Percentiles rank a stretch among this genome's conserved stretches.
These are phyloP conservation scores for Buddleja alternifolia DNA, from an alignment of 257 asterid genomes.

Conservation along the genomic window DNA sequence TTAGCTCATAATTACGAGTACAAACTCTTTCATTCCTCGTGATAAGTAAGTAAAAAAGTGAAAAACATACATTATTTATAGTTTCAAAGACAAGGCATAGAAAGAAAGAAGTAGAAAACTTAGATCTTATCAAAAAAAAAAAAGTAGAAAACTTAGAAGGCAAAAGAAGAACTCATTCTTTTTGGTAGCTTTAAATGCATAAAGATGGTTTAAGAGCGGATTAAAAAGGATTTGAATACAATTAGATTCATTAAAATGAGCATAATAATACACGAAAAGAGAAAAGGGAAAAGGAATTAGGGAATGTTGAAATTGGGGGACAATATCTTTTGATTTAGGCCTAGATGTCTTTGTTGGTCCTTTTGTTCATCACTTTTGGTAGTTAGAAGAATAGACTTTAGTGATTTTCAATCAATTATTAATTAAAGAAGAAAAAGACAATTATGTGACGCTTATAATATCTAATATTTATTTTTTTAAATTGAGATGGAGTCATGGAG, in stretches of 20 bases:
- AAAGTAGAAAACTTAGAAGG: neutral
- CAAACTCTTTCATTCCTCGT: too few relatives aligned
- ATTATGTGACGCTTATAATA: too few relatives aligned
- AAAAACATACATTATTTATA: too few relatives aligned
- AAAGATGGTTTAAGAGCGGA: slow-evolving; percentile 12
- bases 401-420: slow-evolving; percentile 40
- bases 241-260: slow-evolving; percentile 7
- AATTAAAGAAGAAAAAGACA: slow-evolving; percentile 19
- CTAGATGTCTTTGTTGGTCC: slow-evolving; percentile 40
- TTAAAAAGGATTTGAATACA: neutral
- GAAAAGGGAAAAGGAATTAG: slow-evolving; percentile 13
- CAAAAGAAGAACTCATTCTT: neutral
- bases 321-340: slow-evolving; percentile 54
- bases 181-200: neutral
- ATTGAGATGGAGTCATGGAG: too few relatives aligned
- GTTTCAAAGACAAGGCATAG: too few relatives aligned
- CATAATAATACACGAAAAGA: neutral
- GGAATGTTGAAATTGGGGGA: slow-evolving; percentile 50
- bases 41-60: too few relatives aligned
- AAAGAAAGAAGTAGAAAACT: too few relatives aligned
- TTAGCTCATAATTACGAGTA: too few relatives aligned
- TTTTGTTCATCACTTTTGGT: slow-evolving; percentile 46
- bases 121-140: too few relatives aligned
- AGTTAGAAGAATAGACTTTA: slow-evolving; percentile 44
- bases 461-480: too few relatives aligned